Percentiles rank a stretch among this genome's conserved stretches.
Conservation (phyloP, 805 yeast species). For the Candida hispaniensis region DNA sequence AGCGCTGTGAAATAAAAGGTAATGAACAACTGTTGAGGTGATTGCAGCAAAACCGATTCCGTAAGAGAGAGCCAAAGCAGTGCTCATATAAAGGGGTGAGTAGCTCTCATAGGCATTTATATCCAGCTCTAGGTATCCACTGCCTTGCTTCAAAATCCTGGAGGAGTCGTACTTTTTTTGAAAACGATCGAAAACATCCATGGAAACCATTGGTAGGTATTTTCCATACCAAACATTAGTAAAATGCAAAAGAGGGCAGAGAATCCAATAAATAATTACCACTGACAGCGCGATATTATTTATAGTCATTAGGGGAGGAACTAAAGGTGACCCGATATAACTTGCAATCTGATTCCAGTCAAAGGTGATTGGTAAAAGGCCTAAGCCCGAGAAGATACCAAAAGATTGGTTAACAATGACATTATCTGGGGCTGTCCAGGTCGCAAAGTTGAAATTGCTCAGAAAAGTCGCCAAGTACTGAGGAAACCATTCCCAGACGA, state of each 20-base stretch:
- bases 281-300: conserved; percentile 38
- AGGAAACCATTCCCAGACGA: conserved; percentile 51
- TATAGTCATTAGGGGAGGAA: conserved; percentile 46
- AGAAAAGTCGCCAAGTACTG: conserved; percentile 49
- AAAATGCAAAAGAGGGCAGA: conserved; percentile 43
- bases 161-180: conserved; percentile 41
- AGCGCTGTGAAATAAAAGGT: conserved; percentile 45
- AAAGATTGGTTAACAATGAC: conserved; percentile 53
- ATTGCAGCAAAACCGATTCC: conserved; percentile 56
- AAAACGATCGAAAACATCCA: conserved; percentile 41
- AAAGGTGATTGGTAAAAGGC: conserved; percentile 53
- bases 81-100: conserved; percentile 53
- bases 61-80: conserved; percentile 49
- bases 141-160: conserved; percentile 34
- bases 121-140: conserved; percentile 32
- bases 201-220: conserved; percentile 45
- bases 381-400: conserved; percentile 52
- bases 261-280: conserved; percentile 43
- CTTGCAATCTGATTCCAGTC: conserved; percentile 56
- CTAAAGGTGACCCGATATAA: conserved; percentile 50
- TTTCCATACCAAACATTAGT: conserved; percentile 49
- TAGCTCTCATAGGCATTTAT: conserved; percentile 41
- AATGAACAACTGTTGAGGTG: conserved; percentile 49
- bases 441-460: conserved; percentile 46
- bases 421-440: conserved; percentile 55